Base-by-base conservation (phyloP, 2,329 filamentous ascomycete species). In the Ilyonectria sp. region DNA sequence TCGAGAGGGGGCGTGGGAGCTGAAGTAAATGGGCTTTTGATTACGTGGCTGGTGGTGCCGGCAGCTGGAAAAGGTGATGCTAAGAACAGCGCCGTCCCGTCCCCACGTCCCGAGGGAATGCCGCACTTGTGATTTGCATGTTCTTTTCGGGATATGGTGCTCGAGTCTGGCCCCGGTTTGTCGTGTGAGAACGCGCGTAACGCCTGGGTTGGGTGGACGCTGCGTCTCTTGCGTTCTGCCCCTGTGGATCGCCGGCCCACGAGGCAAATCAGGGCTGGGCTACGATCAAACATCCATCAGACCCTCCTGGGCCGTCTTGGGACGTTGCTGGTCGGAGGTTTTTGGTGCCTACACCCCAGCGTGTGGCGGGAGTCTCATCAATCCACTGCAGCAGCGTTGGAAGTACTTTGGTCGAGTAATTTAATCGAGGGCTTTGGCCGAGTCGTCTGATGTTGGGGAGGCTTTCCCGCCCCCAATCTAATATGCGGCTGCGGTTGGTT, bases 261-360 rank as follows among this genome's bases (percentile, higher is more conserved):
- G 37, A 33, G 31, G 31, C 31, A 33, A 33, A 33, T 33, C 31
- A 33, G 31, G 31, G 31, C 31, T 33, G 31, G 31, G 31, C 31
- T 17, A 40, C 40, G 40, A 43, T 43, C 40, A 43, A 43, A 43
- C 40, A 35, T 23, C 35, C 33, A 23, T 35, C 57, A 47, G 57
- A 60, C 21, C 57, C 21, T 60, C 57, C 15, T 29, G 57, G 44
- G 29, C 26, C 43, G 44, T 23, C 26, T 21, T 13, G 43, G 26
- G 2, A 19, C 55, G 55, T 19, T 47, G 40, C n/a, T n/a, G 43
- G 44, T 31, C n/a, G 31, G 57, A 49, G 33, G 57, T 26, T 37
- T 5, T 50, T 50, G 21, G 15, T 60, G 21, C 33, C 8, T 23
- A 40, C 56, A 33, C 44, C 57, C 57, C 57, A 50, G 57, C 23